Percentiles rank a stretch among this genome's conserved stretches.
Conservation (phyloP, 352 stramenopile species). For the Pythium grandisporangium region DNA sequence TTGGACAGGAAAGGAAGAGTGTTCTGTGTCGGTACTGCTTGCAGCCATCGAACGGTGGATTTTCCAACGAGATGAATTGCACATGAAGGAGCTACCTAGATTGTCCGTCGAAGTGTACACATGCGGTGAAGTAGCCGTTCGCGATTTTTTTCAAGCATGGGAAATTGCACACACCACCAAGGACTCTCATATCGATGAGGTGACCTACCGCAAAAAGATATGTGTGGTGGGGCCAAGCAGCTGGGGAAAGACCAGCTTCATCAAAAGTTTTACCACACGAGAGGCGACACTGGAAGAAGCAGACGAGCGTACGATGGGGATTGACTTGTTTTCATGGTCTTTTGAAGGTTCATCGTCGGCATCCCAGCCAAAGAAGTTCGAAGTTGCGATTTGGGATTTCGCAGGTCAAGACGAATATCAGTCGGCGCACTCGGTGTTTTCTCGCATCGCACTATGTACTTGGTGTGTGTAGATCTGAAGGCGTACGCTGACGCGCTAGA, state of each 20-base stretch:
- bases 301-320: constrained; percentile 21
- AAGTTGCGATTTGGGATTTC: constrained; percentile 13
- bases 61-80: no score
- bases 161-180: no score
- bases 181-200: no score
- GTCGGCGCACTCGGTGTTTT: constrained; percentile 9
- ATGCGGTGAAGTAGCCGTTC: no score
- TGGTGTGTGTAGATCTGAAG: constrained; percentile 7
- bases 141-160: no score
- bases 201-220: constrained; percentile 14
- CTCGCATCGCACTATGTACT: constrained; percentile 10
- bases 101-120: no score
- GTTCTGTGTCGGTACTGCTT: no score
- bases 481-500: constrained; percentile 1
- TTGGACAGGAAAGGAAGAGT: no score
- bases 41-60: no score
- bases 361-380: not conserved
- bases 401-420: constrained; percentile 8
- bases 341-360: constrained; percentile 11
- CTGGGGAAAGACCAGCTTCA: constrained; percentile 25
- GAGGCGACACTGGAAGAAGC: constrained; percentile 5
- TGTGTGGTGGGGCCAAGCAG: constrained; percentile 18
- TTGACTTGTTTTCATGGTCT: constrained; percentile 19
- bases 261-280: constrained; percentile 14
- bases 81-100: no score